Evolutionary conservation across 495 filamentous ascomycete species (phyloP).

Genomic region (Hypoxylon crocopeplum): DNA sequence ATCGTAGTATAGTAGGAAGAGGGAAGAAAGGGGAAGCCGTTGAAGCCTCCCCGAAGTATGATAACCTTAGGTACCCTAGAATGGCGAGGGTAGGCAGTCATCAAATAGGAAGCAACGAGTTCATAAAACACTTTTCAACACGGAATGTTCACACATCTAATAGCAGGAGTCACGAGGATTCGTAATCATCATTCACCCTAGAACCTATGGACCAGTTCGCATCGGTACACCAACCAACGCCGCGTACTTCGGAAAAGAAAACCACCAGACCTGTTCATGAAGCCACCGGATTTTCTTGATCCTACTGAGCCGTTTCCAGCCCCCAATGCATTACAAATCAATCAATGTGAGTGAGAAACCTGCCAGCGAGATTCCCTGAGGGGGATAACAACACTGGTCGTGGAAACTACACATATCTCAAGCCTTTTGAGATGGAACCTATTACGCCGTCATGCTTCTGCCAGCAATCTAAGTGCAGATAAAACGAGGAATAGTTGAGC

Average conservation of each 20-base stretch:
- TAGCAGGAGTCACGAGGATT: slow-evolving; percentile 1
- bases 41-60: too few relatives aligned
- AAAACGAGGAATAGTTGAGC: not conserved
- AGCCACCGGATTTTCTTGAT: slow-evolving; percentile 2
- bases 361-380: not conserved
- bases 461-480: slow-evolving; percentile 19
- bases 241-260: slow-evolving; percentile 4
- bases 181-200: slow-evolving; percentile 31
- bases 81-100: too few relatives aligned
- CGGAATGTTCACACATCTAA: not conserved
- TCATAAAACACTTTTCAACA: not conserved
- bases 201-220: slow-evolving; percentile 6
- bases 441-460: slow-evolving; percentile 15
- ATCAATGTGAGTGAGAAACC: not conserved
- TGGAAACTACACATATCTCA: slow-evolving; percentile 10
- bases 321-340: slow-evolving; percentile 18
- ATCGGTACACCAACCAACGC: slow-evolving; percentile 3
- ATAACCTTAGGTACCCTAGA: too few relatives aligned
- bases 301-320: slow-evolving; percentile 10
- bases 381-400: not conserved
- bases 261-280: slow-evolving; percentile 2
- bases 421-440: slow-evolving; percentile 2
- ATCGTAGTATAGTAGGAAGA: too few relatives aligned
- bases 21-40: not conserved
- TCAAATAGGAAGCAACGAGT: not conserved